phyloP scores from a whole-genome alignment of 169 alveolate genomes.

The Neospora caninum region DNA sequence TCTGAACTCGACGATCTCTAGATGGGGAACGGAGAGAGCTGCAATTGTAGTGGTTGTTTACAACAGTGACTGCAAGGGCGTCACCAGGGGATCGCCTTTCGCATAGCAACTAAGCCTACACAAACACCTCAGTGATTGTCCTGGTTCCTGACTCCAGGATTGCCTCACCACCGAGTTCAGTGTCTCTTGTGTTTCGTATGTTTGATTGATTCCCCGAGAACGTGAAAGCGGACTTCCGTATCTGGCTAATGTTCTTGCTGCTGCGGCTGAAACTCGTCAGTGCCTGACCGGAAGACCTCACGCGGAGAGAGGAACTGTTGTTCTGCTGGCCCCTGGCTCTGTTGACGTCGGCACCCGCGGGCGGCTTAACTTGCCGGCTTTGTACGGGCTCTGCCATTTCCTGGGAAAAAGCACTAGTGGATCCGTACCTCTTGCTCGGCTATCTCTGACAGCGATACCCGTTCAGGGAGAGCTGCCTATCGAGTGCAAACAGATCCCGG shows the following conservation, averaged over 20 bases:
- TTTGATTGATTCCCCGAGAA: not conserved
- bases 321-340: not conserved
- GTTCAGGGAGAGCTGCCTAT: no score
- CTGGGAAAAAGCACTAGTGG: not conserved
- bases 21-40: not conserved
- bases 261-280: not conserved
- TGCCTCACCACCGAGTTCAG: not conserved
- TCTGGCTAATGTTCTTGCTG: slow-evolving; percentile 35
- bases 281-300: not conserved
- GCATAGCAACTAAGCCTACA: no score
- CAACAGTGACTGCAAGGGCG: not conserved
- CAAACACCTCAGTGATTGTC: no score
- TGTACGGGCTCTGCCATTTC: not conserved
- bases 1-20: not conserved
- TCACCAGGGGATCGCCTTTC: no score
- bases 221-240: not conserved
- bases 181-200: not conserved
- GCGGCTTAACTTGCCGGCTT: not conserved
- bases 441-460: no score
- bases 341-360: not conserved
- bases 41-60: not conserved
- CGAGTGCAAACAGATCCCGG: no score
- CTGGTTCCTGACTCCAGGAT: not conserved
- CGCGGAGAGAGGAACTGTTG: not conserved
- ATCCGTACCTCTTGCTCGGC: no score